phyloP scores from a whole-genome alignment of 176 grass and related monocot genomes.

The Pharus latifolius region DNA sequence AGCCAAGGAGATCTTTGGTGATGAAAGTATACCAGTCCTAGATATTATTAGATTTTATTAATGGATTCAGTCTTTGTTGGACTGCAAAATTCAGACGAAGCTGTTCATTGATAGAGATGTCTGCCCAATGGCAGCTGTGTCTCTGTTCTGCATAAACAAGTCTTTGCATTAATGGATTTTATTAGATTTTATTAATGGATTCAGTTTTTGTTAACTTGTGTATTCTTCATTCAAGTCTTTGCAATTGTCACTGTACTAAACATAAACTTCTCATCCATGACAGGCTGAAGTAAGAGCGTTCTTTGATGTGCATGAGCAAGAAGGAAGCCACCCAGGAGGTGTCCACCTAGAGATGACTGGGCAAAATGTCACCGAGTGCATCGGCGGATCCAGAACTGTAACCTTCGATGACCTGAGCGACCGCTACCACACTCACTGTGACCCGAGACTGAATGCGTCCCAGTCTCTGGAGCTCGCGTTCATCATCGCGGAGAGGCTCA shows the following conservation, averaged over 20 bases:
- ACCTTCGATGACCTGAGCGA: slow-evolving; percentile 76
- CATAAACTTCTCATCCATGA: background rate
- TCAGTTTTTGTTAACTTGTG: background rate
- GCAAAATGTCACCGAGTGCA: slow-evolving; percentile 91
- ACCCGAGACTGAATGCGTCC: slow-evolving; percentile 73
- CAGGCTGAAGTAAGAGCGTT: slow-evolving; percentile 83
- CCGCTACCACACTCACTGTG: slow-evolving; percentile 91
- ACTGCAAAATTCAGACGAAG: background rate
- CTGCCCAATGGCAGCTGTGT: background rate
- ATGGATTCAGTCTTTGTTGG: background rate
- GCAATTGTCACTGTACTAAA: background rate
- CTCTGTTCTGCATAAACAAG: too few species aligned
- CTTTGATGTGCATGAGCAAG: slow-evolving; percentile 93
- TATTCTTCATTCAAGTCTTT: background rate
- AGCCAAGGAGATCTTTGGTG: background rate
- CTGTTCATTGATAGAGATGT: background rate
- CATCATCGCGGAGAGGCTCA: slow-evolving; percentile 77
- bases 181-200: background rate
- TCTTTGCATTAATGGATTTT: too few species aligned
- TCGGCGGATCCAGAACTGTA: slow-evolving; percentile 68
- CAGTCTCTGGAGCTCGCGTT: slow-evolving; percentile 80
- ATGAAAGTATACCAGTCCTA: background rate
- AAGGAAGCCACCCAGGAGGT: slow-evolving; percentile 75
- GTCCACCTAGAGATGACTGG: slow-evolving; percentile 93
- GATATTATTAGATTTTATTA: background rate